A percentile compares a stretch with the other conserved stretches of the same genome.
Conservation (phyloP, 371 early-diverging fungal species). For the Syncephalastrum sp. region DNA sequence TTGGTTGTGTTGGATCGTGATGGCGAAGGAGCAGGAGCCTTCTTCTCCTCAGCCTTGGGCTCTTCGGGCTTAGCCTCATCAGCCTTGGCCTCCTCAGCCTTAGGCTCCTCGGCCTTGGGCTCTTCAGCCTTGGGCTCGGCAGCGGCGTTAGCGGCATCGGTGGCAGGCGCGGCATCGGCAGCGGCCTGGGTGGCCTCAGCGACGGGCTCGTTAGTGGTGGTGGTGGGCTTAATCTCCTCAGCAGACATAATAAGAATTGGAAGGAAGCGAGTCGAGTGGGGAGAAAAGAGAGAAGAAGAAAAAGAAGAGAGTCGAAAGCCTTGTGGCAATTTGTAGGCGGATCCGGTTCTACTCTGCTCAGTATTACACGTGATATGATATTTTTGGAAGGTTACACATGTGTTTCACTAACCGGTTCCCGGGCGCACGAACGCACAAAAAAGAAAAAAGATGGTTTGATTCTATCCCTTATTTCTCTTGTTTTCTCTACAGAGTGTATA, state of each 20-base stretch:
- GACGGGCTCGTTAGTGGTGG: neutral
- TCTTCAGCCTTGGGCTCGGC: neutral
- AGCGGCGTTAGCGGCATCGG: conserved; percentile 3
- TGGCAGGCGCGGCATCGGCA: conserved; percentile 2
- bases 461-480: too few species aligned
- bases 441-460: too few species aligned
- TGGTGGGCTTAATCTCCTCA: conserved; percentile 8
- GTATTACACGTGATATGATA: too few species aligned
- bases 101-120: conserved; percentile 6
- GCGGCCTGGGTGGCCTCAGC: neutral
- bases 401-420: too few species aligned
- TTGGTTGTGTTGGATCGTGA: conserved; percentile 28
- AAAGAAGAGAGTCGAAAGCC: neutral
- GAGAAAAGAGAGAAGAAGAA: conserved; percentile 9
- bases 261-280: conserved; percentile 5
- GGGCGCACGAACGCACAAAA: too few species aligned
- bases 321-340: too few species aligned
- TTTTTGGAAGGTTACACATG: too few species aligned
- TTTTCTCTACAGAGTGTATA: too few species aligned
- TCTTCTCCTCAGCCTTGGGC: conserved; percentile 11
- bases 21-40: conserved; percentile 15
- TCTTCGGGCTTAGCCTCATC: conserved; percentile 3
- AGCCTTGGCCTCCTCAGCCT: conserved; percentile 2
- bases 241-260: conserved; percentile 3
- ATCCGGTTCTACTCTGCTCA: too few species aligned